These are phyloP conservation scores for Aspergillus terreus DNA, from an alignment of 2,329 filamentous ascomycete species.

Conservation along the genomic window DNA sequence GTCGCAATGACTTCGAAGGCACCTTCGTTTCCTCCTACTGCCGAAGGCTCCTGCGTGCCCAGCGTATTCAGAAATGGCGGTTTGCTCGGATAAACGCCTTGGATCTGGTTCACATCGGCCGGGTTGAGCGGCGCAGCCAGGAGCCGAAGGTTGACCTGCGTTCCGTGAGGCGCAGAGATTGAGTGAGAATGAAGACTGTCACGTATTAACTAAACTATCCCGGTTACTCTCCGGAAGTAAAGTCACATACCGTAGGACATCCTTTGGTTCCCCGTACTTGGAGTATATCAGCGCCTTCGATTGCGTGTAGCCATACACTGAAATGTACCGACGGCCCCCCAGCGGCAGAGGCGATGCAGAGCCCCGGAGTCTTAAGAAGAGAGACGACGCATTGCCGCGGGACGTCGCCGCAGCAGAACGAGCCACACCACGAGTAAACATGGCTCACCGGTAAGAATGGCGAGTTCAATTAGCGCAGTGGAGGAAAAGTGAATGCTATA, in stretches of 20 bases:
- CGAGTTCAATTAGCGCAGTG: neutral
- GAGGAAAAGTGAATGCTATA: neutral
- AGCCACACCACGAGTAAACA: constrained; percentile 27
- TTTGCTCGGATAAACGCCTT: constrained; percentile 89
- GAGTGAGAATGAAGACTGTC: constrained; percentile 46
- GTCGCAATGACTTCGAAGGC: constrained; percentile 81
- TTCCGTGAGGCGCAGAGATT: constrained; percentile 51
- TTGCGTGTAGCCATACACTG: constrained; percentile 49
- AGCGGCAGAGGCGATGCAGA: constrained; percentile 9
- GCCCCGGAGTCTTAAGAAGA: constrained; percentile 11
- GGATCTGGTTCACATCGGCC: constrained; percentile 95
- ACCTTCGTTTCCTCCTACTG: constrained; percentile 70
- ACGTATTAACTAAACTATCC: neutral
- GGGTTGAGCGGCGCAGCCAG: constrained; percentile 93
- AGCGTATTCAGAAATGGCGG: constrained; percentile 72
- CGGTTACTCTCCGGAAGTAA: neutral
- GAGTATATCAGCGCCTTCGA: constrained; percentile 48
- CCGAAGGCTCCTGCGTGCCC: constrained; percentile 71
- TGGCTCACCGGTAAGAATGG: constrained; percentile 7
- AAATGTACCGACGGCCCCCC: constrained; percentile 34
- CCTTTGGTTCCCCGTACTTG: constrained; percentile 47
- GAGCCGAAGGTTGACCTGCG: constrained; percentile 73
- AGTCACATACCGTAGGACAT: constrained; percentile 40
- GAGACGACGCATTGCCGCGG: constrained; percentile 8
- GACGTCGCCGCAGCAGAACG: constrained; percentile 17